phyloP scores from a whole-genome alignment of 371 early-diverging fungal species.

The Mortierella sp. region DNA sequence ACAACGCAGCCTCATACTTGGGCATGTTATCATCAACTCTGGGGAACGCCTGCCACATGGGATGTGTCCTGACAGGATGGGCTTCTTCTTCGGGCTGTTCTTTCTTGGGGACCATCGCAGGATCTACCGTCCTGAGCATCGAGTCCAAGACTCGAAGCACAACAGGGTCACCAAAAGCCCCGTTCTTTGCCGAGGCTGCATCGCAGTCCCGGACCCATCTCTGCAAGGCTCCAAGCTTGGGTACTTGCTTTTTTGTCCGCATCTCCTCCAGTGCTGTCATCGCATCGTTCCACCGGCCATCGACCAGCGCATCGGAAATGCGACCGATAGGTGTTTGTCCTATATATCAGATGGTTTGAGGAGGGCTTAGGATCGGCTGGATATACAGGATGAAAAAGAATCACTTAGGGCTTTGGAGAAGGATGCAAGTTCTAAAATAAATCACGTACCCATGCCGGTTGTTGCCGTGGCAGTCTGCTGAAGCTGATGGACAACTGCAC shows the following conservation, averaged over 20 bases:
- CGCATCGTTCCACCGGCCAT: constrained; percentile 66
- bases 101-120: constrained; percentile 55
- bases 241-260: constrained; percentile 54
- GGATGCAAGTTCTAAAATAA: too few relatives aligned
- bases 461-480: constrained; percentile 50
- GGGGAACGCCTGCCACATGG: constrained; percentile 52
- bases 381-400: too few relatives aligned
- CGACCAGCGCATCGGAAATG: constrained; percentile 59
- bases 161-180: constrained; percentile 54
- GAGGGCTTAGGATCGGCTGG: too few relatives aligned
- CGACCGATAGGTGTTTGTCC: constrained; percentile 56
- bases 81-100: constrained; percentile 12
- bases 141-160: constrained; percentile 64
- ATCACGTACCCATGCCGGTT: constrained; percentile 53
- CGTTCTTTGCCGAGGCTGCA: constrained; percentile 59
- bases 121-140: constrained; percentile 64
- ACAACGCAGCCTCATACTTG: constrained; percentile 46
- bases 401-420: too few relatives aligned
- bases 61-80: constrained; percentile 51
- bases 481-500: constrained; percentile 52
- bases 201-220: constrained; percentile 72
- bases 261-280: constrained; percentile 59
- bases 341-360: too few relatives aligned
- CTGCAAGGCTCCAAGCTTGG: constrained; percentile 65
- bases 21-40: constrained; percentile 29